phyloP scores from a whole-genome alignment of 805 yeast species.

The Starmera quercuum region DNA sequence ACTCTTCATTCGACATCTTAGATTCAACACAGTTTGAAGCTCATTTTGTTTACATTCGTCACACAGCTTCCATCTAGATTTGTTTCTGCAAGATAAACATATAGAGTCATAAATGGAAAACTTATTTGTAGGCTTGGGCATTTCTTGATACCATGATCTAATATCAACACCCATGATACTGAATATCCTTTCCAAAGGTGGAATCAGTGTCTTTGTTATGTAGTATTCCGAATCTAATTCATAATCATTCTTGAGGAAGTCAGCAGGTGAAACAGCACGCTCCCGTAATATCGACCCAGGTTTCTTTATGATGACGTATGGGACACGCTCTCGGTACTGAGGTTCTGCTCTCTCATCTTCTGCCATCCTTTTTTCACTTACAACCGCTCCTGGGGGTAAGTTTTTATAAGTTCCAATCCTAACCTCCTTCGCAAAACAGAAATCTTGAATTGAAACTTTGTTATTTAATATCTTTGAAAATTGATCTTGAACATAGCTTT shows the following conservation, averaged over 20 bases:
- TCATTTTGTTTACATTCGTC: constrained; percentile 26
- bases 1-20: constrained; percentile 20
- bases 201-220: constrained; percentile 73
- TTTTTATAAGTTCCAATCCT: constrained; percentile 76
- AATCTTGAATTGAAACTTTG: constrained; percentile 66
- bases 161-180: constrained; percentile 79
- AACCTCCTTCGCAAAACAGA: constrained; percentile 89
- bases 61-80: constrained; percentile 23
- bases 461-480: constrained; percentile 61
- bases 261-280: constrained; percentile 73
- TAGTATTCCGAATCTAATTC: constrained; percentile 79
- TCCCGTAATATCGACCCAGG: constrained; percentile 57
- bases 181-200: constrained; percentile 83
- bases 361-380: constrained; percentile 56
- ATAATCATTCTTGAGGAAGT: constrained; percentile 39
- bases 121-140: constrained; percentile 39
- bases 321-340: constrained; percentile 82
- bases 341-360: constrained; percentile 72
- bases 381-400: constrained; percentile 88
- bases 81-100: constrained; percentile 15
- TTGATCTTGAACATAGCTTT: constrained; percentile 53
- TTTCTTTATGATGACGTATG: constrained; percentile 71
- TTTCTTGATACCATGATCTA: constrained; percentile 62
- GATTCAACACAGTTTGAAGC: constrained; percentile 24
- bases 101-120: constrained; percentile 23